Percentiles rank a stretch among this genome's conserved stretches.
These are phyloP conservation scores for Kitagawia praeruptora DNA, from an alignment of 129 eudicot species.

Conservation along the genomic window DNA sequence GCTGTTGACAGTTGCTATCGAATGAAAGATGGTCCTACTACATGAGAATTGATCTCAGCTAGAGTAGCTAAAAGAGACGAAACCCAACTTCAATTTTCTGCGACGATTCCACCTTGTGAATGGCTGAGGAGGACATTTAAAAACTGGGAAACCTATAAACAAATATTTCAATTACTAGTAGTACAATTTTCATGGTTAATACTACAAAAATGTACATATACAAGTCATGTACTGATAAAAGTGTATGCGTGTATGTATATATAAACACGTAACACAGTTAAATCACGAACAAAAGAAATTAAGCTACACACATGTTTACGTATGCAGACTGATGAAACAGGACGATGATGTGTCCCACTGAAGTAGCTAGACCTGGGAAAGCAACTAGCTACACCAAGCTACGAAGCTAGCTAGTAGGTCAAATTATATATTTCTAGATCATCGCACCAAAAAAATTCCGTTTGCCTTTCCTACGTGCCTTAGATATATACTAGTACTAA, in stretches of 20 bases:
- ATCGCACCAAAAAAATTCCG: background rate
- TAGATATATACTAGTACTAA: background rate
- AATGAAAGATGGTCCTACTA: background rate
- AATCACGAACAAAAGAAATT: background rate
- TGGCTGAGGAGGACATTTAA: background rate
- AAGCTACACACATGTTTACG: conserved; percentile 1
- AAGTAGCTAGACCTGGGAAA: conserved; percentile 2
- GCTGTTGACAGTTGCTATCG: background rate
- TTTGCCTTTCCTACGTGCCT: background rate
- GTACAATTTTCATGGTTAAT: no score
- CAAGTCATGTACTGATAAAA: background rate
- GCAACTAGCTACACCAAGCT: conserved; percentile 2
- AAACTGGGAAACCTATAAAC: background rate
- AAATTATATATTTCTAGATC: conserved; percentile 2
- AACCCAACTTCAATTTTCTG: background rate
- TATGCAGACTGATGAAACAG: conserved; percentile 7
- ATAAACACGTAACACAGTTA: background rate
- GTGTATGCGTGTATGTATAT: background rate
- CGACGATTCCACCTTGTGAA: background rate
- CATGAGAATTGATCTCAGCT: background rate
- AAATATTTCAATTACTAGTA: background rate
- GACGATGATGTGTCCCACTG: conserved; percentile 1
- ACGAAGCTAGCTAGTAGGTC: conserved; percentile 7
- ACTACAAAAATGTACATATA: background rate
- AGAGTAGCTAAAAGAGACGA: background rate